These are phyloP conservation scores for Poteriospumella lacustris DNA, from an alignment of 108 stramenopile genomes.

Conservation along the genomic window DNA sequence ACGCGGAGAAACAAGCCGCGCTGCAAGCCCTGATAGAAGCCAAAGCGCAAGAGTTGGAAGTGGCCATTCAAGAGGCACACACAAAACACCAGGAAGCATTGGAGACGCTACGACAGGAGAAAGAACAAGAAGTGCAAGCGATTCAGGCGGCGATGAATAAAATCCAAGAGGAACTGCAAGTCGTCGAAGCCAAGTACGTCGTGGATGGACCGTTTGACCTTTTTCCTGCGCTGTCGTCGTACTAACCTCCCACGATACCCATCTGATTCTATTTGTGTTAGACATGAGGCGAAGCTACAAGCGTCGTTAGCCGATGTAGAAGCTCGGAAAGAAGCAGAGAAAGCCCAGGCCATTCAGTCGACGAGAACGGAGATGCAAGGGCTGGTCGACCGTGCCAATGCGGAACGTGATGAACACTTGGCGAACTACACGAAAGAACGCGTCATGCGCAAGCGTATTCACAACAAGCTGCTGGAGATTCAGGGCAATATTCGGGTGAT, in stretches of 20 bases:
- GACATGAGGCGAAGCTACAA: not conserved
- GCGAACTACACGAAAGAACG: slow-evolving; percentile 25
- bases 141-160: not conserved
- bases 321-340: slow-evolving; percentile 10
- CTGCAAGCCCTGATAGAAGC: not conserved
- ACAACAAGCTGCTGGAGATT: slow-evolving; percentile 53
- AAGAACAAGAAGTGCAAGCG: not conserved
- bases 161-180: not conserved
- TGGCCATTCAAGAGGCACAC: not conserved
- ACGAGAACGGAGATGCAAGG: not conserved
- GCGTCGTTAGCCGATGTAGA: not conserved
- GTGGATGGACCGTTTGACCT: too few species aligned
- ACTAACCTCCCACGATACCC: too few species aligned
- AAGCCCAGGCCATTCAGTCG: not conserved
- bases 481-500: slow-evolving; percentile 63
- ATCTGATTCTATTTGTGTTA: too few species aligned
- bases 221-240: too few species aligned
- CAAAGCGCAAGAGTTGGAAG: not conserved
- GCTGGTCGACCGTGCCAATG: not conserved
- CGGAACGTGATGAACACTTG: slow-evolving; percentile 21
- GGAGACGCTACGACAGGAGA: not conserved
- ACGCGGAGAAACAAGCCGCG: not conserved
- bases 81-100: not conserved
- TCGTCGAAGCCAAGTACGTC: not conserved
- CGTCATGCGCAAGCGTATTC: slow-evolving; percentile 32